Evolutionary conservation across 2,329 filamentous ascomycete genomes (phyloP).

Genomic region (Aaosphaeria pasadenensis): DNA sequence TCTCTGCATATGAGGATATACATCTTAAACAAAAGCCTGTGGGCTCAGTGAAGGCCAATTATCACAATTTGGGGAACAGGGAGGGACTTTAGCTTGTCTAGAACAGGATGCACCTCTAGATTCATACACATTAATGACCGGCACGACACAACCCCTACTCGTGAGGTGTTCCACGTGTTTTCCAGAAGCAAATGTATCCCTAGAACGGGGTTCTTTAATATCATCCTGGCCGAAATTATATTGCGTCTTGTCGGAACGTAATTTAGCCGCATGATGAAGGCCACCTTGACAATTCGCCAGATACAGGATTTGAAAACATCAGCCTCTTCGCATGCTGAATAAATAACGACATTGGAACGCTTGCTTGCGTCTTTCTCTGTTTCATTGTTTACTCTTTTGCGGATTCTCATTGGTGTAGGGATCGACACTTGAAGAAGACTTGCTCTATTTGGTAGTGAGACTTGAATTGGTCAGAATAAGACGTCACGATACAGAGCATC

Average conservation of each 20-base stretch:
- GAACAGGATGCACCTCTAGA: neutral
- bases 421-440: no score
- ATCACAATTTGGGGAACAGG: no score
- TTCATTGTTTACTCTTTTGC: no score
- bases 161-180: conserved; percentile 2
- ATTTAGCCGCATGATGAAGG: conserved; percentile 20
- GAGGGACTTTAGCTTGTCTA: neutral
- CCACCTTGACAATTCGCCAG: conserved; percentile 13
- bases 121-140: neutral
- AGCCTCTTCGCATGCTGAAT: no score
- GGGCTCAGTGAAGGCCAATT: no score
- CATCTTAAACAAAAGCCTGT: no score
- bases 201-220: neutral
- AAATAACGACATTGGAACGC: no score
- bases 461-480: neutral
- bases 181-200: conserved; percentile 1
- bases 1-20: no score
- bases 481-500: neutral
- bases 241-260: conserved; percentile 6
- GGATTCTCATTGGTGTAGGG: no score
- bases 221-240: conserved; percentile 9
- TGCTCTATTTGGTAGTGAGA: no score
- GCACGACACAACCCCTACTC: neutral
- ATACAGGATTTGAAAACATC: no score
- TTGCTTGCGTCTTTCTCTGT: no score